Evolutionary conservation across 306 rosid genomes (phyloP), one percentile per base, ranked within the genome.

Genomic region (Trifolium repens): DNA sequence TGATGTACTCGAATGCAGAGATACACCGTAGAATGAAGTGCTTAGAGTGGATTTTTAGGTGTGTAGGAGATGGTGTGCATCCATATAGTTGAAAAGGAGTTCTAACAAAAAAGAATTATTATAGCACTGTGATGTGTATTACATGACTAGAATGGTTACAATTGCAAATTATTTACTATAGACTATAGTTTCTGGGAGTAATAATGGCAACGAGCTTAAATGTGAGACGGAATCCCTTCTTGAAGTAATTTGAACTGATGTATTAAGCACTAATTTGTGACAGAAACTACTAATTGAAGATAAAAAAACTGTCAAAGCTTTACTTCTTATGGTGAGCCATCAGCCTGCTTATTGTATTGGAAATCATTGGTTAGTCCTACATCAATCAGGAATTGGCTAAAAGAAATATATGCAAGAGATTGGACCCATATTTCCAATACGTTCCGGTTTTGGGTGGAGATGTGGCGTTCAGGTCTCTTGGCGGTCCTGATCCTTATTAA

Each of bases 181-280:
- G 26, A 39, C 30, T 15, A 26, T 30, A 44, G 26, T 66, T 59
- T 8, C 17, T 9, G 35, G 44, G 22, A 72, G 35, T 35, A 64
- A 17, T 16, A 64, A 17, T 16, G 50, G 57, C n/a, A 70, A 80
- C 8, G 42, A 8, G 8, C 42, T 63, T 61, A 72, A 67, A 60
- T 39, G 64, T 16, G 26, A 82, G 67, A 10, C 30, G 12, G 69
- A 49, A 9, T 34, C 49, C 68, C 52, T 44, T 59, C 53, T 15
- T 71, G 77, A 52, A 46, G 60, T 73, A 37, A 68, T 65, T 63
- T 55, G 55, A 74, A 46, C 53, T 14, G 55, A 35, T 39, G 40
- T 30, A 44, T 13, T 46, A 35, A 55, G 32, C 71, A 55, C 26
- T 30, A 59, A 30, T 47, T 55, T 57, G 16, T 58, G 55, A 27